Base-by-base conservation (phyloP, 805 yeast species). In the Geotrichum ghanense region DNA sequence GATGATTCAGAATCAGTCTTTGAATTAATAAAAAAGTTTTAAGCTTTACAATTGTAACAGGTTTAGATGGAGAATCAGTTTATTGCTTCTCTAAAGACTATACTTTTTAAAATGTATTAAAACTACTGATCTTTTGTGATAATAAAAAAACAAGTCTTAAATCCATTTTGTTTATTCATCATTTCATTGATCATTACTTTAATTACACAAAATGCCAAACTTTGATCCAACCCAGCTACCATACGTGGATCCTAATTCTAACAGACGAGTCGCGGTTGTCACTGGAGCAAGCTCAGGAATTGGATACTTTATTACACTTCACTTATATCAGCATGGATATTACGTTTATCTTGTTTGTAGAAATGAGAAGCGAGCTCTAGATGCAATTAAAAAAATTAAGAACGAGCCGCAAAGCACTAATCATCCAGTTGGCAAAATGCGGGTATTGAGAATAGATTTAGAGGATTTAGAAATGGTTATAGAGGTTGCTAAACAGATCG, bases 281-380 rank as follows among this genome's bases (percentile, higher is more conserved):
- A 81, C 92, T 0, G 94, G 95, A 1, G 94, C 92, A 3, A 83
- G 80, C 55, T 74, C 82, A 47, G 95, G 95, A 0, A 75, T 83
- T 17, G 95, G 95, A 7, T 85, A 75, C 69, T 82, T 71, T 58
- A 79, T 89, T 0, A 85, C 78, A 7, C 67, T 84, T 19, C 89
- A 84, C 56, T 69, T 86, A 3, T 84, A 81, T 56, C 67, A 83
- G 45, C 95, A 85, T 61, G 95, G 95, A 0, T 83, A 74, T 58
- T 67, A 71, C 6, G 80, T 86, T 2, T 86, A 85, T 58, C 67
- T 86, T 31, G 86, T 83, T 2, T 90, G 94, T 2, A 67, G 95
- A 52, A 78, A 75, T 52, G 67, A 66, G 41, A 64, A 70, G 12
- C 69, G 82, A 48, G 80, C 81, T 3, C 63, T 67, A 41, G 72